Percentiles rank a stretch among this genome's conserved stretches.
These are phyloP conservation scores for Diaporthe batatas DNA, from an alignment of 2,329 filamentous ascomycete genomes.

Conservation along the genomic window DNA sequence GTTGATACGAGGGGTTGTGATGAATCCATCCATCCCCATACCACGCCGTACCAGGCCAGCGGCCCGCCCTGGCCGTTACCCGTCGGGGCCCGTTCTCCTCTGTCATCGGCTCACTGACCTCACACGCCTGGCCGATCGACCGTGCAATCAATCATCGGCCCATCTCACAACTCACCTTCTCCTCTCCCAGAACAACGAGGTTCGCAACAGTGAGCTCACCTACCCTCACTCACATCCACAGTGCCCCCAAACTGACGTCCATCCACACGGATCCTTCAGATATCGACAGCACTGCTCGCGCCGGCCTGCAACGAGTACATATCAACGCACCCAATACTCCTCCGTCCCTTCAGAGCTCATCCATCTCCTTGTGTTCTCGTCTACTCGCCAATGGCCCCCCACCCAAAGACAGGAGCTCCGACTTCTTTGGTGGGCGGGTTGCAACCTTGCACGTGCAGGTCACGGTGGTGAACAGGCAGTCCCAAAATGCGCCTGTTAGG, in stretches of 20 bases:
- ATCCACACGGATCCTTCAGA: not conserved
- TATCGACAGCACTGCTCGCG: not conserved
- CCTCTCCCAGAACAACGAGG: conserved; percentile 21
- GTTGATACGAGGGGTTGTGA: conserved; percentile 23
- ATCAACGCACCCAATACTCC: not conserved
- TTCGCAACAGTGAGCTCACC: conserved; percentile 5
- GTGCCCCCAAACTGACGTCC: not conserved
- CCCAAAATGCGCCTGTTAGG: conserved; percentile 7
- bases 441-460: not conserved
- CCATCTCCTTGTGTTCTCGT: not conserved
- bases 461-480: not conserved
- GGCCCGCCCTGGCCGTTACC: conserved; percentile 2
- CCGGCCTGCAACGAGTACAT: not conserved
- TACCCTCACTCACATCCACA: conserved; percentile 4
- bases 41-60: conserved; percentile 1
- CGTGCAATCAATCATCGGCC: conserved; percentile 14
- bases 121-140: conserved; percentile 7
- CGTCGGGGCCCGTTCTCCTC: not conserved
- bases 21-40: not conserved
- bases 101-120: conserved; percentile 24
- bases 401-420: not conserved
- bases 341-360: not conserved
- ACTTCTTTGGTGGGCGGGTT: conserved; percentile 4
- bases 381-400: conserved; percentile 23
- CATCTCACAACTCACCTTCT: conserved; percentile 15